phyloP scores from a whole-genome alignment of 202 grass and related monocot genomes.

The Brachypodium distachyon region DNA sequence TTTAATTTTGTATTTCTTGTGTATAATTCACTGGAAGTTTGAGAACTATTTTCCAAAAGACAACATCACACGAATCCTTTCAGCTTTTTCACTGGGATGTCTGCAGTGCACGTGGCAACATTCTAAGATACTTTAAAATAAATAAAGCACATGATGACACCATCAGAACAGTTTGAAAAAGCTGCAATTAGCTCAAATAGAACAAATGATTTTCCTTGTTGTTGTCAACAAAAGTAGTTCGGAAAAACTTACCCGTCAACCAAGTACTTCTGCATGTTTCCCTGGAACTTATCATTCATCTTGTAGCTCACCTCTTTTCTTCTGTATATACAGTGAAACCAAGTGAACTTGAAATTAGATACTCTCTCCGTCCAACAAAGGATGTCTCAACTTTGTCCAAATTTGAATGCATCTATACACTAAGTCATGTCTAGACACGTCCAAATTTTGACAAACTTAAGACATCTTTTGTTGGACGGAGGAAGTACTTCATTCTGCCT shows the following conservation, averaged over 20 bases:
- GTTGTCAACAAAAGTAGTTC: background rate
- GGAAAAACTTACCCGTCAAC: slow-evolving; percentile 47
- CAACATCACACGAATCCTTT: too few species aligned
- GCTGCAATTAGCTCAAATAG: background rate
- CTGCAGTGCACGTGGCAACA: too few species aligned
- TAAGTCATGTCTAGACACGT: too few species aligned
- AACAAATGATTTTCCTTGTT: background rate
- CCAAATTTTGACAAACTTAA: too few species aligned
- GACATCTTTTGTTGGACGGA: too few species aligned
- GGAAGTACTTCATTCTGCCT: too few species aligned
- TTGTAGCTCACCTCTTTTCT: slow-evolving; percentile 75
- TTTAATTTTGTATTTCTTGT: background rate
- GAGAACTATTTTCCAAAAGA: too few species aligned
- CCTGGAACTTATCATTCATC: slow-evolving; percentile 85
- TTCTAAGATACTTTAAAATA: too few species aligned
- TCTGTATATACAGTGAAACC: slow-evolving; percentile 31
- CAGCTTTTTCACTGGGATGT: too few species aligned
- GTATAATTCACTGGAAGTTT: background rate
- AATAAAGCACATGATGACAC: background rate
- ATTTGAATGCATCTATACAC: too few species aligned
- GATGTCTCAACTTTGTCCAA: too few species aligned
- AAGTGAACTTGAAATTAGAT: background rate
- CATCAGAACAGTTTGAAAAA: background rate
- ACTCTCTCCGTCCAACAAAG: too few species aligned
- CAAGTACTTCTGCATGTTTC: slow-evolving; percentile 83